Evolutionary conservation across 2,329 filamentous ascomycete species (phyloP).

Genomic region (Phaeosphaeriaceae sp.): DNA sequence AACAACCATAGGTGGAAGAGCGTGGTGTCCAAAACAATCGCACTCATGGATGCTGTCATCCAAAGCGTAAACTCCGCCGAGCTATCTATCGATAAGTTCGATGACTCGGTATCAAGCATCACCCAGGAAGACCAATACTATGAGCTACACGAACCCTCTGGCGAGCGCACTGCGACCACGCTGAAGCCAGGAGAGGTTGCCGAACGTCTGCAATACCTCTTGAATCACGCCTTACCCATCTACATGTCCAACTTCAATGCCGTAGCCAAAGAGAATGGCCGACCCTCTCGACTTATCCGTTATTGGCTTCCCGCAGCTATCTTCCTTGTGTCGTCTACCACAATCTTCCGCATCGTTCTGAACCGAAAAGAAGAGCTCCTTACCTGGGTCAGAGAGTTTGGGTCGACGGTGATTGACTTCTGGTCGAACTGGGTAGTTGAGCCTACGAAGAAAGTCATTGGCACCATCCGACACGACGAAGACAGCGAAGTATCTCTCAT

Average conservation of each 20-base stretch:
- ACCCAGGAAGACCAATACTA: constrained; percentile 60
- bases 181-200: constrained; percentile 65
- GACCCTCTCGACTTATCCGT: constrained; percentile 76
- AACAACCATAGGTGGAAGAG: constrained; percentile 70
- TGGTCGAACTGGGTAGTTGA: constrained; percentile 97
- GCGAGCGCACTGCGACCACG: constrained; percentile 41
- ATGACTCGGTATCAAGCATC: constrained; percentile 64
- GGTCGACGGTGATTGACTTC: constrained; percentile 82
- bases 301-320: constrained; percentile 86
- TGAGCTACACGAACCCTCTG: constrained; percentile 49
- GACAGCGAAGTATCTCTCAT: constrained; percentile 95
- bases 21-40: constrained; percentile 80
- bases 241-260: constrained; percentile 67
- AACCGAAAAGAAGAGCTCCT: constrained; percentile 79
- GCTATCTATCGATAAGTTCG: constrained; percentile 61
- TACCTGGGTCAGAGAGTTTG: constrained; percentile 81
- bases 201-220: constrained; percentile 71
- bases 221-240: constrained; percentile 72
- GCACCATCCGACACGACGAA: constrained; percentile 91
- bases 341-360: constrained; percentile 79
- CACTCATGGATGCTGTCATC: constrained; percentile 85
- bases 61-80: constrained; percentile 73
- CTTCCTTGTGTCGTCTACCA: constrained; percentile 79
- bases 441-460: constrained; percentile 80
- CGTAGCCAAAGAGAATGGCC: constrained; percentile 72